phyloP scores from a whole-genome alignment of 75 land plant species.

The Cunninghamia lanceolata region DNA sequence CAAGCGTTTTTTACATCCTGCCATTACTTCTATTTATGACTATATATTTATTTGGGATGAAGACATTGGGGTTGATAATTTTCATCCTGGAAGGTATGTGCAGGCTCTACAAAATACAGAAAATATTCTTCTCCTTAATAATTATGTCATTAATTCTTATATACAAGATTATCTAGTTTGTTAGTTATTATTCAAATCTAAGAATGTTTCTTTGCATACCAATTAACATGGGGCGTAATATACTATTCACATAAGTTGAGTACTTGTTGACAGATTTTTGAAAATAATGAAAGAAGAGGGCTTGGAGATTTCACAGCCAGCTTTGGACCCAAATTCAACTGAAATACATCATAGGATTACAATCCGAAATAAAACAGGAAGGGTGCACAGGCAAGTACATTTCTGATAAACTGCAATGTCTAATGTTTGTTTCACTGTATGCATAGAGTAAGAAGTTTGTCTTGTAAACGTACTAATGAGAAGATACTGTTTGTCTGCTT shows the following conservation, averaged over 20 bases:
- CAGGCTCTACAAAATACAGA: background rate
- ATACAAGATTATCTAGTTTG: background rate
- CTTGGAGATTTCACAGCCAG: constrained; percentile 89
- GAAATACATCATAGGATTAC: constrained; percentile 87
- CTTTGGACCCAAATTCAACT: constrained; percentile 61
- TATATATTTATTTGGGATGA: constrained; percentile 99
- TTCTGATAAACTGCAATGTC: background rate
- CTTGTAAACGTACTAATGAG: background rate
- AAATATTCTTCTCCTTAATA: background rate
- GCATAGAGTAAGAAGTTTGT: constrained; percentile 11
- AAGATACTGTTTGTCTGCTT: background rate
- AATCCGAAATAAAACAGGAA: constrained; percentile 36
- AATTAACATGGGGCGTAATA: background rate
- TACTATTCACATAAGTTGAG: background rate
- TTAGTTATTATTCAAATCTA: background rate
- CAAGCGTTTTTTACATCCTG: constrained; percentile 95
- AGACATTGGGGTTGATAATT: constrained; percentile 91
- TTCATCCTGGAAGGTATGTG: constrained; percentile 82
- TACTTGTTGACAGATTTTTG: constrained; percentile 38
- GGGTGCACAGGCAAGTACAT: constrained; percentile 56
- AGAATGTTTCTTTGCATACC: background rate
- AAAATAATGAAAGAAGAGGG: constrained; percentile 74
- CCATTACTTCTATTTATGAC: constrained; percentile 76
- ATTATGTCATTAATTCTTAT: background rate
- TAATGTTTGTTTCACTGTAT: background rate